Base-by-base conservation (phyloP, 1,284 basidiomycete species). In the Marasmius oreades region DNA sequence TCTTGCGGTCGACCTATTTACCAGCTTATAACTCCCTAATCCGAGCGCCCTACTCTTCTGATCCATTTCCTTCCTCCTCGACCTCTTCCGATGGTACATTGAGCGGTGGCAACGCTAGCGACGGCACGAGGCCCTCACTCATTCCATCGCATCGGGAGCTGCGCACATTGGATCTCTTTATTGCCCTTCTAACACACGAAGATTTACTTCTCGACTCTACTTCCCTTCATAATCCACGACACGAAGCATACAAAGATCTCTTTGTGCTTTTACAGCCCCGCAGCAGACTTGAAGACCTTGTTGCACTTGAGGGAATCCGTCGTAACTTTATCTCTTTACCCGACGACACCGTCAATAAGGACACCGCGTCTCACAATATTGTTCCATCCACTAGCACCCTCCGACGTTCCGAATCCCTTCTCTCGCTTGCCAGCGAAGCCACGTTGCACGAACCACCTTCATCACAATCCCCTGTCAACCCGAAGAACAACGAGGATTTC, bases 201-300 rank as follows among this genome's bases (percentile, higher is more conserved):
- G 89, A 92, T 67, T 78, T 89, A 39, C 84, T 84, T 74, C 70
- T 76, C 50, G 88, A 91, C 67, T 86, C 88, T 51, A 78, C 80
- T 0, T 82, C 84, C 66, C 76, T 90, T 18, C 87, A 91, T 61
- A 78, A 89, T 45, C 85, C 86, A 62, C 76, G 85, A 22, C 84
- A 85, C 50, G 89, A 90, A 65, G 77, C 78, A 11, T 89, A 86
- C 73, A 81, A 81, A 59, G 89, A 92, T 63, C 71, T 92, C 16
- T 92, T 92, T 67, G 85, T 87, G 59, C 78, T 88, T 55, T 78
- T 77, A 65, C 87, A 91, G 70, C 90, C 89, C 8, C 79, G 82
- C 51, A 80, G 80, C 37, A 73, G 90, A 24, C 67, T 88, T 22
- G 90, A 92, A 66, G 89, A 92, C 68, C 77, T 92, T 48, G 74